Percentiles rank a stretch among this genome's conserved stretches.
Evolutionary conservation across 257 asterid species (phyloP).

Genomic region (Petrea volubilis): DNA sequence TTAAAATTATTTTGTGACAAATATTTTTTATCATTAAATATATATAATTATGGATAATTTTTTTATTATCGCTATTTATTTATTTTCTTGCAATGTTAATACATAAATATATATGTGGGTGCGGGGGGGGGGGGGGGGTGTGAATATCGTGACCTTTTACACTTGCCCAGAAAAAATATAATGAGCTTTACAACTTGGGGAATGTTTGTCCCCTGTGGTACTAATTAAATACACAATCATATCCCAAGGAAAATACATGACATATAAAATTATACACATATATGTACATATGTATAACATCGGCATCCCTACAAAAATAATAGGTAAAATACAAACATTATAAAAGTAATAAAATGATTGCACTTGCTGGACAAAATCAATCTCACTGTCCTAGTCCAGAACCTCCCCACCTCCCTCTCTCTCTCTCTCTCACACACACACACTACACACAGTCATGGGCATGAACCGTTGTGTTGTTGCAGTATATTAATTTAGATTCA

Average conservation of each 20-base stretch:
- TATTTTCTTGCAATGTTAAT: no score
- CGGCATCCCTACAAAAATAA: neutral
- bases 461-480: conserved; percentile 31
- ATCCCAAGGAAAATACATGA: no score
- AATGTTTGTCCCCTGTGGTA: conserved; percentile 33
- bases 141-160: conserved; percentile 17
- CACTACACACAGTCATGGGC: conserved; percentile 27
- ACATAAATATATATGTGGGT: neutral
- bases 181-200: conserved; percentile 25
- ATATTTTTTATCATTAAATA: no score
- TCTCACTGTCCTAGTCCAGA: conserved; percentile 18
- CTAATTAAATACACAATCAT: conserved; percentile 1
- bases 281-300: neutral
- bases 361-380: conserved; percentile 36
- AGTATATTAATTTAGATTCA: conserved; percentile 48
- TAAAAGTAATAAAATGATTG: conserved; percentile 31
- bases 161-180: conserved; percentile 9
- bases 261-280: neutral
- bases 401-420: neutral
- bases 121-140: no score
- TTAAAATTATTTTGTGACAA: no score
- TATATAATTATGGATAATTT: no score
- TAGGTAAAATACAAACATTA: neutral
- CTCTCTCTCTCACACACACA: conserved; percentile 15
- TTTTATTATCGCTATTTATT: no score